These are phyloP conservation scores for Odonthalia washingtoniensis DNA, from an alignment of 31 red algal genomes.

Conservation along the genomic window DNA sequence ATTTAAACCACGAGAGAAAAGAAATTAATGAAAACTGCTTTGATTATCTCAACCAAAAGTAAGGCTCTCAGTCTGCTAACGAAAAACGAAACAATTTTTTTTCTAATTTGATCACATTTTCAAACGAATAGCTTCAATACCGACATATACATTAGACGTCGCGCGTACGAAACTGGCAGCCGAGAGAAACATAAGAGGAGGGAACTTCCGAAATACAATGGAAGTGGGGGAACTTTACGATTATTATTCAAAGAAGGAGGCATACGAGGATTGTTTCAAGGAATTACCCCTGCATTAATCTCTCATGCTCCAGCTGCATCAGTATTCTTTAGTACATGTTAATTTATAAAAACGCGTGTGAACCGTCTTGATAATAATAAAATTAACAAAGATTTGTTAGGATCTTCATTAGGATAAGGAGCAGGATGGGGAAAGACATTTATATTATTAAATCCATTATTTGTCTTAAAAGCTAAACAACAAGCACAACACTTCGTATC, in stretches of 20 bases:
- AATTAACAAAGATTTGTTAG: not conserved
- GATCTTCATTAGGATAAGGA: constrained; percentile 41
- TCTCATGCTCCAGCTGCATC: constrained; percentile 83
- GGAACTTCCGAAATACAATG: constrained; percentile 40
- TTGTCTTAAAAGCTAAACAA: constrained; percentile 62
- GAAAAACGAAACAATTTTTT: not conserved
- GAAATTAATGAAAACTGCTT: not conserved
- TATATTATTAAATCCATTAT: constrained; percentile 62
- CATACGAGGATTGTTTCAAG: constrained; percentile 67
- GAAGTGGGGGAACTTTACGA: constrained; percentile 48
- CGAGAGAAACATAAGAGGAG: constrained; percentile 40
- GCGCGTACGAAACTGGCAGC: constrained; percentile 62
- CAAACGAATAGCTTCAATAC: constrained; percentile 12
- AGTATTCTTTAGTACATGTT: constrained; percentile 90
- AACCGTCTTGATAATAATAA: not conserved
- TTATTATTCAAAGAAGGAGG: constrained; percentile 56
- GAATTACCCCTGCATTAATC: constrained; percentile 79
- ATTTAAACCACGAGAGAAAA: not conserved
- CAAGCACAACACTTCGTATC: constrained; percentile 54
- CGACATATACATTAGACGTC: constrained; percentile 65
- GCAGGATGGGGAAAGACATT: constrained; percentile 56
- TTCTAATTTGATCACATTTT: constrained; percentile 1
- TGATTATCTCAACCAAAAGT: not conserved
- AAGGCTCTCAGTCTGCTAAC: not conserved
- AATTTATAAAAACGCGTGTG: constrained; percentile 59